Percentiles rank a stretch among this genome's conserved stretches.
Evolutionary conservation across 1,284 basidiomycete genomes (phyloP).

Genomic region (Ustilago sp.): DNA sequence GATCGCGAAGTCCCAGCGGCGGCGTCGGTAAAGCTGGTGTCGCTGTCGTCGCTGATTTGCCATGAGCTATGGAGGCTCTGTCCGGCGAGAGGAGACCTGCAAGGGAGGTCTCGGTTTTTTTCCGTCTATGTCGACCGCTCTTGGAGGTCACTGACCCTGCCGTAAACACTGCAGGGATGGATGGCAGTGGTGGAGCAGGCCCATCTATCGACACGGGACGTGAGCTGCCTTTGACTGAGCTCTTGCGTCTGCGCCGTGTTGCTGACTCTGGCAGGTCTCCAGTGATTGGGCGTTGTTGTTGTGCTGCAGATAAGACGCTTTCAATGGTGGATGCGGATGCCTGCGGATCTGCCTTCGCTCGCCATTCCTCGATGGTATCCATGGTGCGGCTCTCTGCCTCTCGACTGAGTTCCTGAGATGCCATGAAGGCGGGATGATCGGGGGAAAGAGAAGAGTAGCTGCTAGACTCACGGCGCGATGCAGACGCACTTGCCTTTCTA

Average conservation of each 20-base stretch:
- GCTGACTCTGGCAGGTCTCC: slow-evolving; percentile 12
- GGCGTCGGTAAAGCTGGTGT: slow-evolving; percentile 1
- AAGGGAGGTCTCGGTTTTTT: slow-evolving; percentile 24
- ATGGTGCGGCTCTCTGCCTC: slow-evolving; percentile 40
- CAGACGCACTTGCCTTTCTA: slow-evolving; percentile 31
- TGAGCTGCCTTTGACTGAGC: slow-evolving; percentile 26
- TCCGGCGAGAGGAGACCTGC: slow-evolving; percentile 21
- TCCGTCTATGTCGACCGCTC: slow-evolving; percentile 22
- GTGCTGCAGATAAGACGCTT: background rate
- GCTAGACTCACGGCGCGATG: slow-evolving; percentile 21
- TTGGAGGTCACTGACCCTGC: slow-evolving; percentile 38
- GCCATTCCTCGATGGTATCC: slow-evolving; percentile 53
- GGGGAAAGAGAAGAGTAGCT: slow-evolving; percentile 25
- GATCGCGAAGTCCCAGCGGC: slow-evolving; percentile 29
- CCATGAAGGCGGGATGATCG: slow-evolving; percentile 41
- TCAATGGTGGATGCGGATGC: background rate
- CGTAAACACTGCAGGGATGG: slow-evolving; percentile 15
- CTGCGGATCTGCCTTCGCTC: slow-evolving; percentile 25
- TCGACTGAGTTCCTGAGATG: slow-evolving; percentile 35
- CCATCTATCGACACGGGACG: slow-evolving; percentile 35
- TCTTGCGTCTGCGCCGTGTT: slow-evolving; percentile 31
- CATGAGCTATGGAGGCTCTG: slow-evolving; percentile 13
- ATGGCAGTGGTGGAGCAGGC: slow-evolving; percentile 26
- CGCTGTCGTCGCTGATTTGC: background rate
- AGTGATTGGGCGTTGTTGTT: background rate